Base-by-base conservation (phyloP, 495 filamentous ascomycete species). In the Arthonia radiata region DNA sequence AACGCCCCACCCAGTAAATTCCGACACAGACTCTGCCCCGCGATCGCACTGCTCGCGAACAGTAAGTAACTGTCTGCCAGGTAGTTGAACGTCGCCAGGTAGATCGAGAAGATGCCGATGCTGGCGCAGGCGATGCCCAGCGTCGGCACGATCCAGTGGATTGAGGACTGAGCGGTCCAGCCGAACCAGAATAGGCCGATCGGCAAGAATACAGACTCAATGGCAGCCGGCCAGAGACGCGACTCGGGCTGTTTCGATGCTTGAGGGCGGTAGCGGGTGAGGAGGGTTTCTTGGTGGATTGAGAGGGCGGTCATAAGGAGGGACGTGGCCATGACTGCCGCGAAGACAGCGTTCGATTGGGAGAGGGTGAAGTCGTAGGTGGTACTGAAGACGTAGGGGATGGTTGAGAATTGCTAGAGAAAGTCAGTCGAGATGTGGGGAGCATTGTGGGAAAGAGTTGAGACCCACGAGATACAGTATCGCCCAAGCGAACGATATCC, bases 11-110 rank as follows among this genome's bases (percentile, higher is more conserved):
- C 80, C 0, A 93, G 53, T 17, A 91, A 55, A 44, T 94, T 94
- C 2, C 83, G 61, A 36, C 64, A 70, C 38, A 78, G 83, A 4
- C 63, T 71, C 48, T 93, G 82, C 7, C 81, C 80, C 2, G 83
- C 83, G 24, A 93, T 53, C 2, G 82, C 82, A 5, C 74, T 86
- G 29, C 67, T 77, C 2, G 82, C 78, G 37, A 78, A 90, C 0
- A 61, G 54, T 41, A 79, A 71, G 44, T 91, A 94, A 2, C 64
- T 72, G 45, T 92, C 83, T n/a, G 81, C 80, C 9, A 92, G 59
- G 36, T 92, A 92, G 38, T 92, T 94, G 52, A 92, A 92, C 0
- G 77, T 71, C 1, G 82, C 76, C 4, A 94, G 55, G 41, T 92
- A 93, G 24, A 93, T 65, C 23, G 66, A 68, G 41, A 77, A 79